Percentiles rank a stretch among this genome's conserved stretches.
These are phyloP conservation scores for Trichocladium antarcticum DNA, from an alignment of 495 filamentous ascomycete species.

Conservation along the genomic window DNA sequence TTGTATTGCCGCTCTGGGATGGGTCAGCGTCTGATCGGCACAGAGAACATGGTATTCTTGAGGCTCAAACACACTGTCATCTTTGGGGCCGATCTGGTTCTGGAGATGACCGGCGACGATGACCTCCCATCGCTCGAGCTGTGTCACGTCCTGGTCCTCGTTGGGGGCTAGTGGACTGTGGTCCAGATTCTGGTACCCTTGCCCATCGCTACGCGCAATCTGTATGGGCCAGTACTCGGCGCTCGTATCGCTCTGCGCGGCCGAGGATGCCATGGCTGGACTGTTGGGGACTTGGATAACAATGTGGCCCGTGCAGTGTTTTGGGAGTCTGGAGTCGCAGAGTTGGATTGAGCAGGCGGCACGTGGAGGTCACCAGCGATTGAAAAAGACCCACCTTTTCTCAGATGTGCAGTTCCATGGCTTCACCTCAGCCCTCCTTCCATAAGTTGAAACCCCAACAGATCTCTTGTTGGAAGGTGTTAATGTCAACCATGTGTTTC, in stretches of 20 bases:
- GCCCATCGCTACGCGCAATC: constrained; percentile 25
- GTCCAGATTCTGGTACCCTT: constrained; percentile 16
- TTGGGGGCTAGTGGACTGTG: constrained; percentile 16
- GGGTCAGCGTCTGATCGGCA: constrained; percentile 3
- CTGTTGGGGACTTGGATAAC: background rate
- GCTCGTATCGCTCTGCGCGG: constrained; percentile 8
- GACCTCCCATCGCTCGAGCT: constrained; percentile 26
- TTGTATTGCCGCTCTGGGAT: constrained; percentile 21
- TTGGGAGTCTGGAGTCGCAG: too few species aligned
- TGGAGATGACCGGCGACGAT: constrained; percentile 24
- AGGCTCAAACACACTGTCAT: constrained; percentile 17
- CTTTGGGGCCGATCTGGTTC: constrained; percentile 15
- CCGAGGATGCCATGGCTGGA: constrained; percentile 6
- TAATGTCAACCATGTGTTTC: too few species aligned
- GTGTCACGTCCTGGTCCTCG: constrained; percentile 19
- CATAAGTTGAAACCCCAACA: too few species aligned
- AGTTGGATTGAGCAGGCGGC: too few species aligned
- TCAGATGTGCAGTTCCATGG: background rate
- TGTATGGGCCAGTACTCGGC: constrained; percentile 18
- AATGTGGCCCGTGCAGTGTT: background rate
- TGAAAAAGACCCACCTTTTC: background rate
- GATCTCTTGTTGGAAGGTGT: too few species aligned
- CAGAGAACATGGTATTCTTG: background rate
- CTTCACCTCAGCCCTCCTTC: too few species aligned
- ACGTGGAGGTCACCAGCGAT: background rate